Percentiles rank a stretch among this genome's conserved stretches.
phyloP scores from a whole-genome alignment of 768 basidiomycete genomes.

The Gelatoporia subvermispora region DNA sequence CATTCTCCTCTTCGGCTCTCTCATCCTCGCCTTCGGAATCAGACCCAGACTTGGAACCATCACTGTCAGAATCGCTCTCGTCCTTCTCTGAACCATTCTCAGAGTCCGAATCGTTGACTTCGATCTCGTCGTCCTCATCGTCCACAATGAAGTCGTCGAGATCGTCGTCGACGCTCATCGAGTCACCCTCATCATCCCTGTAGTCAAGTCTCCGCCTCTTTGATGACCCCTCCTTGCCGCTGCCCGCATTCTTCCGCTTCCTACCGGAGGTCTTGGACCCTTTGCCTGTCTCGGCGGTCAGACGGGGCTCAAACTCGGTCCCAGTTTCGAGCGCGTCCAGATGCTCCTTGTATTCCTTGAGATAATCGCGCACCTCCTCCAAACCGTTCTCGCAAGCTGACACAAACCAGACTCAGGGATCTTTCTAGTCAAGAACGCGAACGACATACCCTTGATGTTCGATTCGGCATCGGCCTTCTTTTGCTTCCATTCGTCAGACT shows the following conservation, averaged over 20 bases:
- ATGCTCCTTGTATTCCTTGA: conserved; percentile 40
- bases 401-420: neutral
- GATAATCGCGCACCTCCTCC: conserved; percentile 31
- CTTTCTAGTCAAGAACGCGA: neutral
- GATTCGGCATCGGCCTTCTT: conserved; percentile 37
- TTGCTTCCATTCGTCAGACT: conserved; percentile 35
- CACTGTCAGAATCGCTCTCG: conserved; percentile 17
- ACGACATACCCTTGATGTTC: conserved; percentile 36
- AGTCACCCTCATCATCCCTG: conserved; percentile 15
- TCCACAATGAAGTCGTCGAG: conserved; percentile 28
- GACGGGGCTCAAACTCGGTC: conserved; percentile 35
- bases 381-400: conserved; percentile 38
- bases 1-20: conserved; percentile 29
- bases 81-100: conserved; percentile 15
- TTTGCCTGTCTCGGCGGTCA: conserved; percentile 30
- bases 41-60: conserved; percentile 6
- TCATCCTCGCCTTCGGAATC: conserved; percentile 17
- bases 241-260: conserved; percentile 46
- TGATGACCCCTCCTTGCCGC: conserved; percentile 35
- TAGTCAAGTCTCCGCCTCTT: conserved; percentile 37
- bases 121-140: conserved; percentile 17
- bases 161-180: conserved; percentile 20
- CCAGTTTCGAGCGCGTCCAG: conserved; percentile 43
- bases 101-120: conserved; percentile 8
- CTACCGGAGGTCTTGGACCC: conserved; percentile 23